phyloP scores from a whole-genome alignment of 1,284 basidiomycete species.

The Apiotrichum brassicae region DNA sequence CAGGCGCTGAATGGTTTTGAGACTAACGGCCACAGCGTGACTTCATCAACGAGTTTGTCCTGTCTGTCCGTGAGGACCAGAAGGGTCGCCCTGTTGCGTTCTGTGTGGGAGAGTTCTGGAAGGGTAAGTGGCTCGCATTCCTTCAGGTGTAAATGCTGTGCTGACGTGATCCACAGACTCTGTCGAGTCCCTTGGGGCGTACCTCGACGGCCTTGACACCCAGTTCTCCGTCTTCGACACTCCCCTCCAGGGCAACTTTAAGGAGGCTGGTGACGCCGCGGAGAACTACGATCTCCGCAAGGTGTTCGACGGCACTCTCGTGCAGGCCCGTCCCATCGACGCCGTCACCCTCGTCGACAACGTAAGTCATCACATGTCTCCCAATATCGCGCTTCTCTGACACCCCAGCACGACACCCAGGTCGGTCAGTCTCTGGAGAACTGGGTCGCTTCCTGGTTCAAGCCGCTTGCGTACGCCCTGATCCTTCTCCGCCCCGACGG shows the following conservation, averaged over 20 bases:
- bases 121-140: constrained; percentile 44
- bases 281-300: constrained; percentile 52
- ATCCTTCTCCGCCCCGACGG: constrained; percentile 76
- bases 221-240: constrained; percentile 57
- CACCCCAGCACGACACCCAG: constrained; percentile 50
- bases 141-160: not conserved
- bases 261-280: constrained; percentile 51
- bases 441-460: constrained; percentile 54
- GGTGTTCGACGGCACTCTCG: constrained; percentile 55
- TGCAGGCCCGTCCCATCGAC: constrained; percentile 53
- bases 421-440: constrained; percentile 53
- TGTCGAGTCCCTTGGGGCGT: constrained; percentile 33
- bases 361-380: constrained; percentile 4
- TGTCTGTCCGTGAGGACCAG: constrained; percentile 50
- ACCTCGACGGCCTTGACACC: constrained; percentile 47
- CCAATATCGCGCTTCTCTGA: not conserved
- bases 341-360: constrained; percentile 56
- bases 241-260: constrained; percentile 49
- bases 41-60: constrained; percentile 54
- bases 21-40: constrained; percentile 20
- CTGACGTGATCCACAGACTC: constrained; percentile 28
- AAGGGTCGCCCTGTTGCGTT: constrained; percentile 43
- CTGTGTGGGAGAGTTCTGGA: constrained; percentile 55
- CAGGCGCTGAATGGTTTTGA: too few relatives aligned
- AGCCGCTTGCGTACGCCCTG: constrained; percentile 66